Conservation (phyloP, 495 filamentous ascomycete genomes). For the Platismatia glauca region DNA sequence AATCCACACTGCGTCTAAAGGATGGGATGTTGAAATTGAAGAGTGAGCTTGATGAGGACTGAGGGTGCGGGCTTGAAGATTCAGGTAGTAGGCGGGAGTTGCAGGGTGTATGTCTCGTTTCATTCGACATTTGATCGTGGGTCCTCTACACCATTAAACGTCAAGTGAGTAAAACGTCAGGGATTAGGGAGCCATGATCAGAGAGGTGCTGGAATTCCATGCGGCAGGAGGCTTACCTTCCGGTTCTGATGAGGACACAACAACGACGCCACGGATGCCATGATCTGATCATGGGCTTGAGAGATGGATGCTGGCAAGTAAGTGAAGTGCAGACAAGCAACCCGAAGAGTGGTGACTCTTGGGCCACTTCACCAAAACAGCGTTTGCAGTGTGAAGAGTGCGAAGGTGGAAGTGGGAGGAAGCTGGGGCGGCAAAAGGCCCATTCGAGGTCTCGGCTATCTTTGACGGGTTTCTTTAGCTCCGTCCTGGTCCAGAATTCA, state of each 20-base stretch:
- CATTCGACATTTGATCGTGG: constrained; percentile 34
- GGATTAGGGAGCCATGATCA: not conserved
- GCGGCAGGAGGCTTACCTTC: constrained; percentile 13
- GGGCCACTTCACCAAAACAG: not conserved
- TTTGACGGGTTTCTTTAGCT: constrained; percentile 2
- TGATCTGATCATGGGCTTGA: constrained; percentile 9
- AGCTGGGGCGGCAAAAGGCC: not conserved
- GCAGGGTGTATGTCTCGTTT: constrained; percentile 20
- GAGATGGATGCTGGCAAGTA: not conserved
- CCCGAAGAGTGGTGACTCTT: not conserved
- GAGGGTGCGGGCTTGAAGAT: constrained; percentile 23
- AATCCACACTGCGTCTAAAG: constrained; percentile 37
- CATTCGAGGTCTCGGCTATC: constrained; percentile 5
- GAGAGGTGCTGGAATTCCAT: constrained; percentile 1
- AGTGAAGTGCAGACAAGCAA: not conserved
- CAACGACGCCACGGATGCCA: constrained; percentile 18
- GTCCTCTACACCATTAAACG: constrained; percentile 27
- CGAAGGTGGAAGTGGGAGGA: not conserved
- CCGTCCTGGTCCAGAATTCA: not conserved
- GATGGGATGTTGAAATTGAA: constrained; percentile 22
- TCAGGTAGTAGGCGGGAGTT: constrained; percentile 15
- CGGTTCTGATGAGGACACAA: constrained; percentile 20
- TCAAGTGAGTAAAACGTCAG: constrained; percentile 1
- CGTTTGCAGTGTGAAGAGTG: not conserved
- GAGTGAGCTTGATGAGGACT: constrained; percentile 15